These are phyloP conservation scores for Zymoseptoria ardabiliae DNA, from an alignment of 2,329 filamentous ascomycete genomes.

Conservation along the genomic window DNA sequence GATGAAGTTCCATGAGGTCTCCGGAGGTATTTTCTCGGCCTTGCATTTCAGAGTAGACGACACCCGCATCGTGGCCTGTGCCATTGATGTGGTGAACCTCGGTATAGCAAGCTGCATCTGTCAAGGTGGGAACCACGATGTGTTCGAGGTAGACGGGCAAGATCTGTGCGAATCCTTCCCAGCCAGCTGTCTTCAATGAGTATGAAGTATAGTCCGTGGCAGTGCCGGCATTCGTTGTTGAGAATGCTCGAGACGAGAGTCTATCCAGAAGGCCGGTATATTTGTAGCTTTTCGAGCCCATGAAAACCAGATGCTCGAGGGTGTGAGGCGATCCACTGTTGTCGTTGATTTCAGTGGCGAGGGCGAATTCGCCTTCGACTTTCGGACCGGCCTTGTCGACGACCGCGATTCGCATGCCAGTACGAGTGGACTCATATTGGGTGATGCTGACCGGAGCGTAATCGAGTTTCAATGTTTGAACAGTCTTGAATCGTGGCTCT, in stretches of 20 bases:
- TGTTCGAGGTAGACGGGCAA: slow-evolving; percentile 94
- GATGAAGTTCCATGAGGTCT: slow-evolving; percentile 81
- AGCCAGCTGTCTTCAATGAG: slow-evolving; percentile 88
- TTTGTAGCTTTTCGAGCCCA: slow-evolving; percentile 81
- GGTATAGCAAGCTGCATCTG: slow-evolving; percentile 85
- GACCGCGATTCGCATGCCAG: slow-evolving; percentile 89
- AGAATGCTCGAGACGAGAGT: slow-evolving; percentile 86
- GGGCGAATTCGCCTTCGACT: slow-evolving; percentile 84
- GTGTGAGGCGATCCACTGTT: slow-evolving; percentile 76
- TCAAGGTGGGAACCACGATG: slow-evolving; percentile 81
- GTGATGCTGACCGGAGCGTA: slow-evolving; percentile 85
- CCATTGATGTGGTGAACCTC: slow-evolving; percentile 96
- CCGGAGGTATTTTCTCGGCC: slow-evolving; percentile 76
- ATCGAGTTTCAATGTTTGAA: slow-evolving; percentile 80
- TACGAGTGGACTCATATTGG: slow-evolving; percentile 91
- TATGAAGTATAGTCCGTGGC: slow-evolving; percentile 95
- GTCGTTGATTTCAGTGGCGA: slow-evolving; percentile 96
- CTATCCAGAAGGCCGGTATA: slow-evolving; percentile 96
- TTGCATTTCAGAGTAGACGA: slow-evolving; percentile 97
- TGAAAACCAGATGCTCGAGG: slow-evolving; percentile 47
- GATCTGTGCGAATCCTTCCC: slow-evolving; percentile 94
- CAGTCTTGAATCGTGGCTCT: slow-evolving; percentile 62
- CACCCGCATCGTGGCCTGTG: slow-evolving; percentile 79
- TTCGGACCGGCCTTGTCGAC: slow-evolving; percentile 93
- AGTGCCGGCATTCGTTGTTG: slow-evolving; percentile 93